Percentiles rank a stretch among this genome's conserved stretches.
These are phyloP conservation scores for Candida sphagnicola DNA, from an alignment of 805 yeast species.

Conservation along the genomic window DNA sequence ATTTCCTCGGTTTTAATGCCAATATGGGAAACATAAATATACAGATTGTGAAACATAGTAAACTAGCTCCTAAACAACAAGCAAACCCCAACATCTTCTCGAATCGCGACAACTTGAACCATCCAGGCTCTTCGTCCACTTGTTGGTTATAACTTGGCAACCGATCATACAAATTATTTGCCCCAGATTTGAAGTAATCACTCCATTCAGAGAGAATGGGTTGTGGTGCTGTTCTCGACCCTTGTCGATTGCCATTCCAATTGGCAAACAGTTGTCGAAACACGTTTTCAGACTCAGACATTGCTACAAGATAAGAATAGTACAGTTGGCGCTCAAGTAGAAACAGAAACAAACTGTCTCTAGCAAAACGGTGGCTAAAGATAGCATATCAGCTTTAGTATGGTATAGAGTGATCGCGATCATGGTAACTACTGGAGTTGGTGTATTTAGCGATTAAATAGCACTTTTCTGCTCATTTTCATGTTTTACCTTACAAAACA, in stretches of 20 bases:
- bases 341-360: no score
- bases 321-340: no score
- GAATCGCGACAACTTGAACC: constrained; percentile 73
- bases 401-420: no score
- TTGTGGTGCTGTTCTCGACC: constrained; percentile 7
- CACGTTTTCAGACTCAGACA: constrained; percentile 30
- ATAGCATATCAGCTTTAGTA: no score
- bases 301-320: constrained; percentile 6
- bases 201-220: constrained; percentile 40
- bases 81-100: constrained; percentile 78
- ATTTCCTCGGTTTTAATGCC: constrained; percentile 85
- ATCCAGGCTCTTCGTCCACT: constrained; percentile 59
- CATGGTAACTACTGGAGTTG: no score
- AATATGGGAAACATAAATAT: constrained; percentile 84
- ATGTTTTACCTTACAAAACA: no score
- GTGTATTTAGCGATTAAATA: no score
- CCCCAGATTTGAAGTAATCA: constrained; percentile 38
- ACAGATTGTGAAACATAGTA: constrained; percentile 78
- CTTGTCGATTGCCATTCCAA: constrained; percentile 18
- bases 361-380: no score
- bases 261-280: constrained; percentile 31
- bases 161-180: constrained; percentile 58
- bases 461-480: no score
- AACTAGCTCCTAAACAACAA: constrained; percentile 70
- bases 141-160: constrained; percentile 49